These are phyloP conservation scores for Lycium ferocissimum DNA, from an alignment of 257 asterid species.

Conservation along the genomic window DNA sequence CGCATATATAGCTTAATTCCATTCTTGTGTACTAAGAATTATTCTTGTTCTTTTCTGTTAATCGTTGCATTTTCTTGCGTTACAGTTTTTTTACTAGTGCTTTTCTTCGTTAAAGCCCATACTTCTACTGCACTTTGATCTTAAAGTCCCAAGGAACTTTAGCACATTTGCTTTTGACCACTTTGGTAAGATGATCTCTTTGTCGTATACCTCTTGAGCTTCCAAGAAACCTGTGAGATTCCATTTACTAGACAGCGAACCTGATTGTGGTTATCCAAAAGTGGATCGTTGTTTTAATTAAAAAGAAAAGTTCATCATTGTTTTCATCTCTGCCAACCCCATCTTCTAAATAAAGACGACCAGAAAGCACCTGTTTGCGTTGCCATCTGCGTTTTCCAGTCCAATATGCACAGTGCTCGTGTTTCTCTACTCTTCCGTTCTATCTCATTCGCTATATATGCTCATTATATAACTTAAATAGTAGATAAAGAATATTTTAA, in stretches of 20 bases:
- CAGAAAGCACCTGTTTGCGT: not conserved
- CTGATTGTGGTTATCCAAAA: not conserved
- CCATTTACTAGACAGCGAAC: not conserved
- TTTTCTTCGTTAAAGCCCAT: not conserved
- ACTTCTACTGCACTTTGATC: not conserved
- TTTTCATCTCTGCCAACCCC: not conserved
- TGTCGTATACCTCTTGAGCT: not conserved
- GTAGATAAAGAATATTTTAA: not conserved
- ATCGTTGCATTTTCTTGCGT: not conserved
- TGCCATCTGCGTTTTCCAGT: not conserved
- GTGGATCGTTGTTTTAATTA: not conserved
- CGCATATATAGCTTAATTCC: not conserved
- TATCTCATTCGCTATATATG: not conserved
- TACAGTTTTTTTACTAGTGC: not conserved
- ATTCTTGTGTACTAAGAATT: not conserved
- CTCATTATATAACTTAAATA: not conserved
- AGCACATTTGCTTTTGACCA: not conserved
- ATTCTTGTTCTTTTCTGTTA: not conserved
- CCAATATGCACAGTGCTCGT: not conserved
- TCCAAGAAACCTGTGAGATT: not conserved
- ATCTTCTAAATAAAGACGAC: not conserved
- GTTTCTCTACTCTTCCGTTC: not conserved
- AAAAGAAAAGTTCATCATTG: not conserved
- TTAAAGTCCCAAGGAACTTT: not conserved
- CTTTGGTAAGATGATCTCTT: not conserved